These are phyloP conservation scores for Citrus sinensis DNA, from an alignment of 345 rosid genomes.

Conservation along the genomic window DVS_A1.0 CM039162.1:31301001-31301500, in stretches of 20 bases:
- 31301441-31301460: background rate
- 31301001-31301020: conserved; percentile 35
- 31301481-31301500: background rate
- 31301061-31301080: conserved; percentile 33
- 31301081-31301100: conserved; percentile 19
- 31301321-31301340: background rate
- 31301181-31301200: background rate
- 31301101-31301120: background rate
- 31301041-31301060: conserved; percentile 25
- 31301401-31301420: background rate
- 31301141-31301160: background rate
- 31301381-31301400: background rate
- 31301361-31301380: background rate
- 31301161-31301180: background rate
- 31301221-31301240: background rate
- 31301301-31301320: background rate
- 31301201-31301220: background rate
- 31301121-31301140: background rate
- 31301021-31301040: conserved; percentile 37
- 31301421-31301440: background rate
- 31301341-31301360: background rate
- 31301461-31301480: background rate
- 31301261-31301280: background rate
- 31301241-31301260: background rate
- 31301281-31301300: background rate